Conservation (phyloP, 1,284 basidiomycete species). For the Ustilago lituana region DNA sequence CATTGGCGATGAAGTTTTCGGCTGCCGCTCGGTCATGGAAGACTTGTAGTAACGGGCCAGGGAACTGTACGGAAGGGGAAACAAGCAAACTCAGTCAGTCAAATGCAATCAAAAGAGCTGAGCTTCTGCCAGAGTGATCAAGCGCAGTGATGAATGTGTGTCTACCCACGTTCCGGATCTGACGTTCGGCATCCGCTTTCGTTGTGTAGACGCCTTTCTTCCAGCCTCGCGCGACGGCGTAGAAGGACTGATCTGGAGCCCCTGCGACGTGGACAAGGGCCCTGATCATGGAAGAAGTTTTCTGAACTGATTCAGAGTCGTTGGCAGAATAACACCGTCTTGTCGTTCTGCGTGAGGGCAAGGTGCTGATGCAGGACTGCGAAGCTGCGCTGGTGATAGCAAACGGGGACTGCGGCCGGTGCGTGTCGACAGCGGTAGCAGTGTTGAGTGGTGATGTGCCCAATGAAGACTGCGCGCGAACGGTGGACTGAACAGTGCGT, state of each 20-base stretch:
- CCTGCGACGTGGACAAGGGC: background rate
- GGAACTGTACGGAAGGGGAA: constrained; percentile 24
- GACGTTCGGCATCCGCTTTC: constrained; percentile 39
- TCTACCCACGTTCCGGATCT: constrained; percentile 39
- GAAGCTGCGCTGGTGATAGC: constrained; percentile 11
- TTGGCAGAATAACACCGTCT: constrained; percentile 13
- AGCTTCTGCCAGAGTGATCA: no score
- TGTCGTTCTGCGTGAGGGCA: constrained; percentile 3
- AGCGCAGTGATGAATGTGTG: background rate
- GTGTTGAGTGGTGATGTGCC: constrained; percentile 7
- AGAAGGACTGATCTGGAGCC: constrained; percentile 18
- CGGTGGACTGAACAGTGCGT: constrained; percentile 17
- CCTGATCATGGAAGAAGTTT: background rate
- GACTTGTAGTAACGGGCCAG: constrained; percentile 34
- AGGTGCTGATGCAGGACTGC: background rate
- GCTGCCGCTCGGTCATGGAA: constrained; percentile 39
- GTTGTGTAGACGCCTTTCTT: constrained; percentile 46
- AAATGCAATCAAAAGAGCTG: no score
- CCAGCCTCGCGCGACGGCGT: constrained; percentile 49
- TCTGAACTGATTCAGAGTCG: constrained; percentile 4
- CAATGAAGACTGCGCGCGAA: constrained; percentile 11
- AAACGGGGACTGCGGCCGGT: constrained; percentile 23
- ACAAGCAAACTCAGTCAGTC: background rate
- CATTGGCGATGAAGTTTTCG: constrained; percentile 24
- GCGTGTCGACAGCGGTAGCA: background rate